Conservation (phyloP, 2,329 filamentous ascomycete genomes). For the Sporothrix globosa region DNA sequence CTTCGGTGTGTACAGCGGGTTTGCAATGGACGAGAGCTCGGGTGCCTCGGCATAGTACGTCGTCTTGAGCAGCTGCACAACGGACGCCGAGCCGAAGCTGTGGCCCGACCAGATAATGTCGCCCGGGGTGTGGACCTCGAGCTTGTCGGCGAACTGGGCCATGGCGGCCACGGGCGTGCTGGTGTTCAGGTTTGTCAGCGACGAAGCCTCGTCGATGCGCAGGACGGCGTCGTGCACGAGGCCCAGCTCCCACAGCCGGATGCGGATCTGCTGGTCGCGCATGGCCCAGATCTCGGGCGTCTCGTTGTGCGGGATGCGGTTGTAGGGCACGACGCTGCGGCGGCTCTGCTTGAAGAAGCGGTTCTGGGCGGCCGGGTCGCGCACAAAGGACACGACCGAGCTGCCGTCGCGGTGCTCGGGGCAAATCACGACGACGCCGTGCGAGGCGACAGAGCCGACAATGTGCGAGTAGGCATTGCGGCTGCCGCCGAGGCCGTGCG, state of each 20-base stretch:
- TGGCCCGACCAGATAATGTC: slow-evolving; percentile 77
- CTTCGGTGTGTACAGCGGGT: slow-evolving; percentile 64
- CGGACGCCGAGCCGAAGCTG: slow-evolving; percentile 76
- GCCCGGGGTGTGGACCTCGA: slow-evolving; percentile 72
- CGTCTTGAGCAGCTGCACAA: slow-evolving; percentile 77
- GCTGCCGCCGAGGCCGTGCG: slow-evolving; percentile 79
- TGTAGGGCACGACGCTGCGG: slow-evolving; percentile 51
- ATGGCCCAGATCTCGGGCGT: slow-evolving; percentile 66
- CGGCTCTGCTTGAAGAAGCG: slow-evolving; percentile 44
- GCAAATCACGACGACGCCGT: slow-evolving; percentile 79
- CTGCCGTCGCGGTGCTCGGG: slow-evolving; percentile 84
- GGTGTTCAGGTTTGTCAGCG: slow-evolving; percentile 57
- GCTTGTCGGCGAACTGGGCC: slow-evolving; percentile 59
- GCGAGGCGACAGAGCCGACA: slow-evolving; percentile 74
- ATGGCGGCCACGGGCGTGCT: slow-evolving; percentile 54
- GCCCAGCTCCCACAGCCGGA: slow-evolving; percentile 78
- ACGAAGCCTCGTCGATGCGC: slow-evolving; percentile 62
- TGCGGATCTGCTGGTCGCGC: slow-evolving; percentile 71
- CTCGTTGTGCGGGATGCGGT: slow-evolving; percentile 63
- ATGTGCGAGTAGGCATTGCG: slow-evolving; percentile 86
- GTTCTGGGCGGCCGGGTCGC: slow-evolving; percentile 58
- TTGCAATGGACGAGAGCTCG: slow-evolving; percentile 52
- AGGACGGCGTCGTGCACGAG: slow-evolving; percentile 69
- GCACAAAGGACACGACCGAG: slow-evolving; percentile 72
- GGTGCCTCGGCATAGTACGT: slow-evolving; percentile 66